Percentiles rank a stretch among this genome's conserved stretches.
These are phyloP conservation scores for Blepharisma japonicum DNA, from an alignment of 73 alveolate genomes.

Conservation along the genomic window DNA sequence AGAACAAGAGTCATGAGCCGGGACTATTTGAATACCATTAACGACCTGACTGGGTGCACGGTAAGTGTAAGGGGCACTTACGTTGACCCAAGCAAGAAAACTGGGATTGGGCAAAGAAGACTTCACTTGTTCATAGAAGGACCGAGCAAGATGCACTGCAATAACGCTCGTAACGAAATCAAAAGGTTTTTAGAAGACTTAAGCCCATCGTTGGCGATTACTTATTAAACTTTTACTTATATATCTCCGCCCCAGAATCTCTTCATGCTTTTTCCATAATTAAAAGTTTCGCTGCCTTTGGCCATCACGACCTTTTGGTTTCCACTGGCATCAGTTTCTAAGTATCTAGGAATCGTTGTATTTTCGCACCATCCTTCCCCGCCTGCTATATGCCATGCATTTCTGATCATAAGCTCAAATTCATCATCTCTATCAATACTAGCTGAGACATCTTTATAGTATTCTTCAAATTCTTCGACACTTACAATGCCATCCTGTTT, in stretches of 20 bases:
- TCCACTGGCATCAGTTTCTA: slow-evolving; percentile 43
- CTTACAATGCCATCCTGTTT: slow-evolving; percentile 55
- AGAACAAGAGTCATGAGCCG: slow-evolving; percentile 80
- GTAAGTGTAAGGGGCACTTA: slow-evolving; percentile 77
- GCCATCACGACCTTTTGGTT: slow-evolving; percentile 48
- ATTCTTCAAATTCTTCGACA: slow-evolving; percentile 75
- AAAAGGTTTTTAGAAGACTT: slow-evolving; percentile 52
- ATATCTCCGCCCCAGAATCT: slow-evolving; percentile 50
- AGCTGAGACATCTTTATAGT: slow-evolving; percentile 73
- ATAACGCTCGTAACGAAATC: slow-evolving; percentile 86
- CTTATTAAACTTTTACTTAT: slow-evolving; percentile 21
- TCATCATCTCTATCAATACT: slow-evolving; percentile 84
- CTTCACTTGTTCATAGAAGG: slow-evolving; percentile 87
- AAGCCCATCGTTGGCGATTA: slow-evolving; percentile 22
- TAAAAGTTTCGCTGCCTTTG: slow-evolving; percentile 41
- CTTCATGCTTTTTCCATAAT: slow-evolving; percentile 29
- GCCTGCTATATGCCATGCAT: slow-evolving; percentile 77
- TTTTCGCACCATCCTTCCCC: slow-evolving; percentile 56
- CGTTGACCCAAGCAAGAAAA: slow-evolving; percentile 79
- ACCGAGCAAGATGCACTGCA: slow-evolving; percentile 77
- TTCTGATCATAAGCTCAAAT: slow-evolving; percentile 77
- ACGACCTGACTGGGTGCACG: slow-evolving; percentile 87
- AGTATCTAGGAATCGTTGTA: slow-evolving; percentile 52
- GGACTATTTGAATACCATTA: slow-evolving; percentile 75
- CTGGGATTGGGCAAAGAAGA: slow-evolving; percentile 84